Percentiles rank a stretch among this genome's conserved stretches.
These are phyloP conservation scores for Domatiomyces globalis DNA, from an alignment of 2,329 filamentous ascomycete genomes.

Conservation along the genomic window DNA sequence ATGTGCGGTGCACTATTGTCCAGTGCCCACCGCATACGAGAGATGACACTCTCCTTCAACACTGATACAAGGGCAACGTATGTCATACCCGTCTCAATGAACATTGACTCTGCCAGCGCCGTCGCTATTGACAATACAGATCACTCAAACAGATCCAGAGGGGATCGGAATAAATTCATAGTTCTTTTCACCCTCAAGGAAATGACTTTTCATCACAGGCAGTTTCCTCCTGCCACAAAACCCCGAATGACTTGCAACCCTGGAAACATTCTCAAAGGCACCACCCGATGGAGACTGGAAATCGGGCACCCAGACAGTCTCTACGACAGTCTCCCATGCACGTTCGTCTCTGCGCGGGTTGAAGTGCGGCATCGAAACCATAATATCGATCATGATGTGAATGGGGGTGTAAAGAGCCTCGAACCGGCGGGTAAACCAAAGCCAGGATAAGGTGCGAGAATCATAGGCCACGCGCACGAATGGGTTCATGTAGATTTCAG, in stretches of 20 bases:
- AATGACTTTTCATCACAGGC: slow-evolving; percentile 31
- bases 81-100: background rate
- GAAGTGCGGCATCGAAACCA: slow-evolving; percentile 42
- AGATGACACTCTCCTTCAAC: background rate
- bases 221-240: slow-evolving; percentile 32
- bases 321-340: slow-evolving; percentile 37
- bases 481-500: slow-evolving; percentile 59
- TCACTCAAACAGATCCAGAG: slow-evolving; percentile 1
- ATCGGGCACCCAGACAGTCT: slow-evolving; percentile 30
- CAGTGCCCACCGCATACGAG: no score
- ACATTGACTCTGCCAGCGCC: slow-evolving; percentile 5
- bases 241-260: slow-evolving; percentile 30
- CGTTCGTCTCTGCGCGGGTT: slow-evolving; percentile 49
- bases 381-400: slow-evolving; percentile 44
- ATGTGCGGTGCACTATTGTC: background rate
- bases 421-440: slow-evolving; percentile 47
- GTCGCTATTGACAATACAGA: slow-evolving; percentile 5
- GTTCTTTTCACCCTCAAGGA: slow-evolving; percentile 30
- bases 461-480: slow-evolving; percentile 60
- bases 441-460: slow-evolving; percentile 41
- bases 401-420: slow-evolving; percentile 49
- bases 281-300: slow-evolving; percentile 21
- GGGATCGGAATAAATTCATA: slow-evolving; percentile 32
- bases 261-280: slow-evolving; percentile 26
- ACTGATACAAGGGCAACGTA: background rate